Conservation (phyloP, 805 yeast genomes). For the Lipomyces mesembrius region DNA sequence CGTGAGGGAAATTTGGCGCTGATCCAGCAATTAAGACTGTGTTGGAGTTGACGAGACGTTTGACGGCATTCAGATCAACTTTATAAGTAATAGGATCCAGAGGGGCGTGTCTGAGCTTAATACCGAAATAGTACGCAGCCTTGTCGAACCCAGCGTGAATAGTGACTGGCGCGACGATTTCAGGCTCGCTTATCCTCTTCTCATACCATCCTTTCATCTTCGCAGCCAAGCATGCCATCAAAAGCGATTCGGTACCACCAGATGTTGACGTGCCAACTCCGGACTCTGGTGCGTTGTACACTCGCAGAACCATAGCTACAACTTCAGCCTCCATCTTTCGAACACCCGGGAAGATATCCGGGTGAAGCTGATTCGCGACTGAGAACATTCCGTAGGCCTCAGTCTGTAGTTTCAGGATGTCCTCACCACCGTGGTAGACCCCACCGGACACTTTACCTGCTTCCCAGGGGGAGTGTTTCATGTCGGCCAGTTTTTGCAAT, state of each 20-base stretch:
- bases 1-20: slow-evolving; percentile 97
- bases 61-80: slow-evolving; percentile 68
- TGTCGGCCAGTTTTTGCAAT: slow-evolving; percentile 50
- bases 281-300: slow-evolving; percentile 79
- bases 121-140: slow-evolving; percentile 88
- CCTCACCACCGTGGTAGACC: slow-evolving; percentile 93
- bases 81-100: slow-evolving; percentile 67
- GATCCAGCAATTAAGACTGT: slow-evolving; percentile 89
- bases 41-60: slow-evolving; percentile 69
- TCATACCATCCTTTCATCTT: slow-evolving; percentile 65
- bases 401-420: slow-evolving; percentile 72
- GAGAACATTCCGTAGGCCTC: slow-evolving; percentile 75
- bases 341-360: slow-evolving; percentile 95
- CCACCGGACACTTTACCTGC: slow-evolving; percentile 91
- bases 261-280: slow-evolving; percentile 84
- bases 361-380: slow-evolving; percentile 93
- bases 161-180: slow-evolving; percentile 85
- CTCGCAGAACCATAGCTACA: slow-evolving; percentile 74
- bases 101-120: slow-evolving; percentile 80
- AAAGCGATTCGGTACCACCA: slow-evolving; percentile 94
- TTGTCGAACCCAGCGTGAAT: slow-evolving; percentile 95
- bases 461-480: slow-evolving; percentile 80
- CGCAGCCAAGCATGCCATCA: slow-evolving; percentile 86
- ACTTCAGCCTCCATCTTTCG: slow-evolving; percentile 96
- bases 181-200: slow-evolving; percentile 70